Evolutionary conservation across 1,139 yeast species (phyloP), one percentile per base, ranked within the genome.

Genomic region (Kodamaea alishanica): DNA sequence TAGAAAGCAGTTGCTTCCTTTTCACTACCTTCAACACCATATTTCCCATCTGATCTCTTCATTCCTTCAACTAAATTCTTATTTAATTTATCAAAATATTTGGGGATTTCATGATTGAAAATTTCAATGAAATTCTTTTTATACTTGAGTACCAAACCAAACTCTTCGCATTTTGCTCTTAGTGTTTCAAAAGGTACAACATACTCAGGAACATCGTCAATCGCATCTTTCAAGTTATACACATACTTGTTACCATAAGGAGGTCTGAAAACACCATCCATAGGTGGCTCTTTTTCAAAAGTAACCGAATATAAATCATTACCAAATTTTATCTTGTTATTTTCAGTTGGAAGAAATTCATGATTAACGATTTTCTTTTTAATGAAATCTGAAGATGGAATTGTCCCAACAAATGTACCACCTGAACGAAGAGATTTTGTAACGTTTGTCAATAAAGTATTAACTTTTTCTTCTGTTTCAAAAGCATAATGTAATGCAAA

Each of bases 171-270:
- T 37, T 89, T 64, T 43, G 83, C 77, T 57, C 95, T 73, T 43
- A 92, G 77, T 0, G 84, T 78, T 53, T 92, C 97, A 63, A 92
- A 89, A 0, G 97, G 98, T 5, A 92, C 97, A n/a, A 92, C 94
- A 55, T 86, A 92, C 56, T 92, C 99, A 0, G 97, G 97, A 6
- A 92, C 97, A 54, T 92, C 83, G 47, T 88, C 97, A 35, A 92
- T 94, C 0, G 99, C 98, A 63, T 92, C 98, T 49, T 82, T 81
- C 44, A 92, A 67, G 65, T 73, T 87, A 57, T 87, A 92, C 38
- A 77, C 78, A 60, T 92, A 92, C 52, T 79, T 73, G 60, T 89
- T 86, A 0, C 98, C 98, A 58, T 71, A 90, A 0, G 95, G 87
- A 1, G 83, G 78, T 11, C 80, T 69, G 55, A 88, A 88, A 20